Percentiles rank a stretch among this genome's conserved stretches.
Evolutionary conservation across 2,329 filamentous ascomycete genomes (phyloP).

Genomic region (Monosporascus sp.): DNA sequence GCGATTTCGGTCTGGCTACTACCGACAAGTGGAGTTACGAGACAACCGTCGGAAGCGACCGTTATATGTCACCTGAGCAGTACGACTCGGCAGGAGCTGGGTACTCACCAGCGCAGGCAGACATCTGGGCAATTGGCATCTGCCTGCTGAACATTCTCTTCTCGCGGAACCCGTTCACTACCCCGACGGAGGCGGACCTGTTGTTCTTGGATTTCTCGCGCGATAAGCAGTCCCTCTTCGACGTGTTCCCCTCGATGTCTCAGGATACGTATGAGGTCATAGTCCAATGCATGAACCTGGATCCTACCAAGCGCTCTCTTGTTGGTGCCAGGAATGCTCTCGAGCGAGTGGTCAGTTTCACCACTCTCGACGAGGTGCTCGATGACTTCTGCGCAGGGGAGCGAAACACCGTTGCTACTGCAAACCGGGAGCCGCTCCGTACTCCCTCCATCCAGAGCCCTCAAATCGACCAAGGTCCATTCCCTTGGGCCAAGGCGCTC

Average conservation of each 20-base stretch:
- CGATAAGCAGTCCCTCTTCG: conserved; percentile 93
- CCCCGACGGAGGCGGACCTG: conserved; percentile 83
- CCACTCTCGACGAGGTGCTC: conserved; percentile 81
- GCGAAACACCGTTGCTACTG: conserved; percentile 70
- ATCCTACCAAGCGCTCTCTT: conserved; percentile 83
- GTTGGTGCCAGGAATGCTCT: conserved; percentile 73
- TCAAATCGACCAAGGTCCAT: conserved; percentile 72
- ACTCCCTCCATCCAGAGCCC: conserved; percentile 93
- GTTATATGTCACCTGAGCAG: conserved; percentile 98
- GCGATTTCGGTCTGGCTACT: conserved; percentile 92
- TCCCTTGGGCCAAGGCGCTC: conserved; percentile 91
- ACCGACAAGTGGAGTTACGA: conserved; percentile 87
- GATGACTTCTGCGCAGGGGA: conserved; percentile 92
- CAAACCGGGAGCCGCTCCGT: conserved; percentile 89
- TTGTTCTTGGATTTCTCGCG: conserved; percentile 89
- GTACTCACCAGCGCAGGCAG: conserved; percentile 88
- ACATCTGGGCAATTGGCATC: conserved; percentile 96
- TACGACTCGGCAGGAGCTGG: conserved; percentile 83
- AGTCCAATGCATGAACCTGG: conserved; percentile 82
- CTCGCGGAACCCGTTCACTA: conserved; percentile 92
- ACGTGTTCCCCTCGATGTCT: conserved; percentile 97
- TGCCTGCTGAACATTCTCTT: conserved; percentile 95
- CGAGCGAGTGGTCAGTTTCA: conserved; percentile 79
- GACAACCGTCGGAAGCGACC: conserved; percentile 90
- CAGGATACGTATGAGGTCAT: conserved; percentile 96